Conservation (phyloP, 169 alveolate genomes). For the Fabrea salina region DNA sequence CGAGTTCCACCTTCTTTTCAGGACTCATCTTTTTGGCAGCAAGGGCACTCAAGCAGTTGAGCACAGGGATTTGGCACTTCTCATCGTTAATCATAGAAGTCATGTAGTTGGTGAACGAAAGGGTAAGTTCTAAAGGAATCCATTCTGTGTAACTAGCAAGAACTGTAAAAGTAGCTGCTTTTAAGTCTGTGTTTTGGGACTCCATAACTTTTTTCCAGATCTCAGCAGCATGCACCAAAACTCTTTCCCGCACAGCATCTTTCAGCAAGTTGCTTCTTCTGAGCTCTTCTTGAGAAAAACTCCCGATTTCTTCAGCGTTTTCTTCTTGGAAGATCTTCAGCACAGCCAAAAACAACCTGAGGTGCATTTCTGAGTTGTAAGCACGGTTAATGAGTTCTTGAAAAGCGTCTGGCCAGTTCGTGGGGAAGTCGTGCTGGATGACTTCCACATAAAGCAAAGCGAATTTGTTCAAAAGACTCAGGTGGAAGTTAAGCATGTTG, state of each 20-base stretch:
- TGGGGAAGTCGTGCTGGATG: constrained; percentile 4
- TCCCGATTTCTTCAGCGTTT: constrained; percentile 9
- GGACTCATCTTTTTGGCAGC: constrained; percentile 6
- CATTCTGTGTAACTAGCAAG: not conserved
- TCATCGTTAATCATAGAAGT: not conserved
- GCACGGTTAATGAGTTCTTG: not conserved
- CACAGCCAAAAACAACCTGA: not conserved
- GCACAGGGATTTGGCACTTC: not conserved
- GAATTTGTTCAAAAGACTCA: constrained; percentile 3
- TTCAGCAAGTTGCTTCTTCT: not conserved
- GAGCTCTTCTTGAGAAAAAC: constrained; percentile 3
- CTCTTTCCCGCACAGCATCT: constrained; percentile 11
- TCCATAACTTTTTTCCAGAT: not conserved
- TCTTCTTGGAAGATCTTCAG: constrained; percentile 7
- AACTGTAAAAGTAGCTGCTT: constrained; percentile 6
- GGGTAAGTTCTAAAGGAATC: constrained; percentile 5
- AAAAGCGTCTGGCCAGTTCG: constrained; percentile 5
- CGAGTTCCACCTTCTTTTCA: not conserved
- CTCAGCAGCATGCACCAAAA: not conserved
- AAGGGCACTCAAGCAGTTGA: not conserved
- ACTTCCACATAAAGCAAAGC: constrained; percentile 22
- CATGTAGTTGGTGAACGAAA: not conserved
- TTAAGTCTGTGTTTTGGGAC: not conserved
- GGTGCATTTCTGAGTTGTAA: not conserved
- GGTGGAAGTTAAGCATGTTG: not conserved